Base-by-base conservation (phyloP, 2,329 filamentous ascomycete genomes). In the Cephalotrichum gorgonifer region DNA sequence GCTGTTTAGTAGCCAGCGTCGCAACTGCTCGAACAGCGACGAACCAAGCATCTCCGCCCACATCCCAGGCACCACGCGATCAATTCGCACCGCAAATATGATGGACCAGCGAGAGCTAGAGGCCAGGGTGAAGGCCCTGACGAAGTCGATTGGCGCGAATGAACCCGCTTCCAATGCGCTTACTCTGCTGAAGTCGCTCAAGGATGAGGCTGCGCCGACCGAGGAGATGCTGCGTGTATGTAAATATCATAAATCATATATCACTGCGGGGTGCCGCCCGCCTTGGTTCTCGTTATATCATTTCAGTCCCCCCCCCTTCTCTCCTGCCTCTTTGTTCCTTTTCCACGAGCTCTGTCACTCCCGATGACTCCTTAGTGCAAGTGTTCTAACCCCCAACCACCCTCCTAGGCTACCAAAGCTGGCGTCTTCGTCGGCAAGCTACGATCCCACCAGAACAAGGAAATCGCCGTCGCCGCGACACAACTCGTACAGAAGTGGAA, bases 401-500 rank as follows among this genome's bases (percentile, higher is more conserved):
- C 8, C 44, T 48, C 52, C n/a, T n/a, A 85, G 81, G 75, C 85
- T 39, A 97, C 91, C n/a, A 86, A 85, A 58, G 91, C 95, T 47
- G 93, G 93, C 58, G 84, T 95, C 55, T 81, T 85, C 46, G 86
- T 97, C 54, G 91, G 90, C 64, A 91, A 89, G 64, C 79, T 84
- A 46, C 75, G 81, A 48, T 68, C 85, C 52, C 89, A 94, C 64
- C 66, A 81, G 50, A 85, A 94, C 72, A 89, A 87, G 64, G 81
- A 90, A 41, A 85, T 97, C 57, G 82, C 84, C 43, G 78, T 80
- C 47, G 73, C 87, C 41, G 89, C 93, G 3, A 75, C 78, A 52
- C 86, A 90, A 60, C 85, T 97, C 50, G 89, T 98, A 47, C 78
- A 76, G 54, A 94, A 90, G 65, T 95, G 88, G 88, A 86, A 85